Base-by-base conservation (phyloP, 1,139 yeast genomes). In the Pichia cactophila region DNA sequence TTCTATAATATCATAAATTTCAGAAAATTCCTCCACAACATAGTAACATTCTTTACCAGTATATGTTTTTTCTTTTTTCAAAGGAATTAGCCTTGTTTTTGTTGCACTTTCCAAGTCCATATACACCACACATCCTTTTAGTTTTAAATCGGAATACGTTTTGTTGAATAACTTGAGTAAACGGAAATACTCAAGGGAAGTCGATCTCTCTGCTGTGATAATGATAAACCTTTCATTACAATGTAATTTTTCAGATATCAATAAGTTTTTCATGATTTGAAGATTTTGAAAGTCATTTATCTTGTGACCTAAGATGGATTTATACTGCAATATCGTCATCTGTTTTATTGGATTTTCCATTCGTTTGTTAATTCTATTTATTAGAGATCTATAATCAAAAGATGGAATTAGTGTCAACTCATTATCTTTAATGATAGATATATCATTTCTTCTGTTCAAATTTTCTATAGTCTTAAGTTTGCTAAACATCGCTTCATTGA, bases 111-210 rank as follows among this genome's bases (percentile, higher is more conserved):
- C 36, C 38, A 38, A 28, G 42, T 54, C 48, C 11, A 58, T 16
- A 41, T 44, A 54, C 1, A 58, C 45, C 9, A 58, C 61, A 44
- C 57, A 56, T 1, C 61, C 61, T 26, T 51, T 56, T 2, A 44
- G 42, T 28, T 48, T 50, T 7, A 35, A 16, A 14, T 28, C 33
- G 5, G 43, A 20, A 17, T 33, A 44, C 2, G 48, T 47, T 7
- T 53, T 46, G 12, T 53, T 53, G n/a, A 55, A 41, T 8, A 55
- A 12, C 42, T 56, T 58, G 14, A 58, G 35, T 26, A 58, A 33
- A 31, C 62, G 42, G 17, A 50, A 57, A 48, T 57, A 58, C 28
- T 57, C 61, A 23, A 58, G 42, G 1, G 61, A 57, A 2, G 57
- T 49, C 9, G 55, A 51, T 36, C 56, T 47, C 26, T 58, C 60